Conservation (phyloP, 495 filamentous ascomycete species). For the Hypoxylon fragiforme region DNA sequence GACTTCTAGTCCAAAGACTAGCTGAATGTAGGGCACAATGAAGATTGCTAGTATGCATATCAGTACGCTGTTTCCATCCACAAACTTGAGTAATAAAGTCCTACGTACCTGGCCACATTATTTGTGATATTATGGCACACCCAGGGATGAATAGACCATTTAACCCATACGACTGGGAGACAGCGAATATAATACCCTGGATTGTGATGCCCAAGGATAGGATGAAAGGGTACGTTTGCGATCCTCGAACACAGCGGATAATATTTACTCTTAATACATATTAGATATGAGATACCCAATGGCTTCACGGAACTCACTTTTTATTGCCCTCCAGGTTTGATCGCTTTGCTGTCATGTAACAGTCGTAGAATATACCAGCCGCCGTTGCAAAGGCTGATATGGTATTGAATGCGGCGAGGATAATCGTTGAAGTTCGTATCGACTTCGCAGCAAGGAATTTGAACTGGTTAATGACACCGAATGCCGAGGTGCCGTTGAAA, state of each 20-base stretch:
- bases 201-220: slow-evolving; percentile 50
- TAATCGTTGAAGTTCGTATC: slow-evolving; percentile 53
- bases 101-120: slow-evolving; percentile 53
- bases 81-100: background rate
- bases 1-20: slow-evolving; percentile 50
- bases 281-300: slow-evolving; percentile 3
- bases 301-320: slow-evolving; percentile 19
- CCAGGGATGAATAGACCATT: slow-evolving; percentile 42
- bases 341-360: slow-evolving; percentile 43
- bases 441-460: slow-evolving; percentile 50
- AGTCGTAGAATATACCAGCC: slow-evolving; percentile 48
- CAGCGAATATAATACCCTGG: slow-evolving; percentile 51
- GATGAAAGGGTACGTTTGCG: slow-evolving; percentile 49
- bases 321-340: slow-evolving; percentile 16
- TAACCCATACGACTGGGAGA: slow-evolving; percentile 49
- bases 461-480: slow-evolving; percentile 45
- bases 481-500: slow-evolving; percentile 36
- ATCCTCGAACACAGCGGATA: slow-evolving; percentile 45
- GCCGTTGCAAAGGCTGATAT: slow-evolving; percentile 51
- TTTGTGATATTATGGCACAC: slow-evolving; percentile 46
- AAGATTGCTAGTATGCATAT: slow-evolving; percentile 44
- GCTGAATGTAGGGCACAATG: slow-evolving; percentile 51
- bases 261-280: slow-evolving; percentile 28
- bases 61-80: slow-evolving; percentile 19
- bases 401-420: slow-evolving; percentile 53